A percentile compares a stretch with the other conserved stretches of the same genome.
Evolutionary conservation across 2,329 filamentous ascomycete species (phyloP).

Genomic region (Trichoderma asperellum): DNA sequence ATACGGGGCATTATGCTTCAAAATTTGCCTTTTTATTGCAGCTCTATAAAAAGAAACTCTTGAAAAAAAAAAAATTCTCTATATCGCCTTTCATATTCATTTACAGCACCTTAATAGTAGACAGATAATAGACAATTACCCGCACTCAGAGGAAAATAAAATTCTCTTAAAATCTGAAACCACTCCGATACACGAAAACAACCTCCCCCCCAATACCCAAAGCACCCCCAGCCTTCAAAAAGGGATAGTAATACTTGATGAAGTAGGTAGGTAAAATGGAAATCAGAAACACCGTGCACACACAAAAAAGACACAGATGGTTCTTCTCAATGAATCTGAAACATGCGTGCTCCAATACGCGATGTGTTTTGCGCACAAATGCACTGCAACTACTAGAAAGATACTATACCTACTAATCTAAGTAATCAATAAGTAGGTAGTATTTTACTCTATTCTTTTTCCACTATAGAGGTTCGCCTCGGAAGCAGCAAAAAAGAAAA

Average conservation of each 20-base stretch:
- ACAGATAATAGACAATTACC: background rate
- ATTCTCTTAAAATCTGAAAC: constrained; percentile 16
- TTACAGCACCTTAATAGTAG: background rate
- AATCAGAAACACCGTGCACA: background rate
- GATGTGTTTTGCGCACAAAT: background rate
- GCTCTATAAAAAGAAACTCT: background rate
- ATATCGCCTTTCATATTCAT: background rate
- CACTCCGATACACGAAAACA: background rate
- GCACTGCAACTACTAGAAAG: background rate
- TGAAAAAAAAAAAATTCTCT: background rate
- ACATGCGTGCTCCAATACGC: background rate
- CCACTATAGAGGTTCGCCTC: background rate
- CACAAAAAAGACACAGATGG: background rate
- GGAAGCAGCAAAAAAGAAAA: background rate
- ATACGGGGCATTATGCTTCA: background rate
- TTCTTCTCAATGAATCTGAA: background rate
- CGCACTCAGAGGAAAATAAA: background rate
- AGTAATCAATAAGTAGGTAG: too few relatives aligned
- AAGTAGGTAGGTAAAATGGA: background rate
- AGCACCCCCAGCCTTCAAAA: background rate
- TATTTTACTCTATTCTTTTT: too few relatives aligned
- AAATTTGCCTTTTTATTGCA: background rate
- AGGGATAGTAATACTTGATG: background rate
- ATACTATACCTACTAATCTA: too few relatives aligned
- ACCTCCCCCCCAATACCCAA: background rate